phyloP scores from a whole-genome alignment of 176 grass and related monocot species.

The Poa pratensis region DNA sequence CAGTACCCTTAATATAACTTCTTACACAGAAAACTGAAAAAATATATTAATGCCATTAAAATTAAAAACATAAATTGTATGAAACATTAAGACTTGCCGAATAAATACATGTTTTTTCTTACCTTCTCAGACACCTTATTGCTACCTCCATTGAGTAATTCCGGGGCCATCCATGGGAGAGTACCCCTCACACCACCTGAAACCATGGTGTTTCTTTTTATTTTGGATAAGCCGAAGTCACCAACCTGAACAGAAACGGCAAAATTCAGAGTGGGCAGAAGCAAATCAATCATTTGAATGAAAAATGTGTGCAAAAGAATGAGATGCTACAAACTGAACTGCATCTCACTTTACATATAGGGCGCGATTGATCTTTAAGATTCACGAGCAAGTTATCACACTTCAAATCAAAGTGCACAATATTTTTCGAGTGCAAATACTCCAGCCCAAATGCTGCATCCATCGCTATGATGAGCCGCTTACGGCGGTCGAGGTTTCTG shows the following conservation, averaged over 20 bases:
- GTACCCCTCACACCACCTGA: conserved; percentile 74
- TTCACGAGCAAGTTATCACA: conserved; percentile 89
- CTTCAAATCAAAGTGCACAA: conserved; percentile 89
- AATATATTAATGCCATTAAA: neutral
- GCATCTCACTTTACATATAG: conserved; percentile 75
- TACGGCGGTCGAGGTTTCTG: conserved; percentile 55
- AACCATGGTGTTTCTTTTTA: conserved; percentile 88
- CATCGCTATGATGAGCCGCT: conserved; percentile 72
- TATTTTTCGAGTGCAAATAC: conserved; percentile 75
- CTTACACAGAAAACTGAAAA: neutral
- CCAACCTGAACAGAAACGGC: conserved; percentile 55
- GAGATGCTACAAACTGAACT: neutral
- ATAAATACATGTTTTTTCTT: conserved; percentile 25
- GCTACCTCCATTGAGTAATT: conserved; percentile 57
- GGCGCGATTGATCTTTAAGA: conserved; percentile 65
- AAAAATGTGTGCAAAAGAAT: conserved; percentile 30
- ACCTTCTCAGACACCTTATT: conserved; percentile 74
- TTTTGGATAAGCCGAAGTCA: conserved; percentile 47
- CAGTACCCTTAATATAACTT: neutral
- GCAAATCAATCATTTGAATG: neutral
- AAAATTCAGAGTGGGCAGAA: conserved; percentile 15
- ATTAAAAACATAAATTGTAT: neutral
- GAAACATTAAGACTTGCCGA: neutral
- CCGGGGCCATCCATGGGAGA: neutral
- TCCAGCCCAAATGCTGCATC: conserved; percentile 88